A percentile compares a stretch with the other conserved stretches of the same genome.
These are phyloP conservation scores for Serendipita sp. DNA, from an alignment of 768 basidiomycete species.

Conservation along the genomic window DNA sequence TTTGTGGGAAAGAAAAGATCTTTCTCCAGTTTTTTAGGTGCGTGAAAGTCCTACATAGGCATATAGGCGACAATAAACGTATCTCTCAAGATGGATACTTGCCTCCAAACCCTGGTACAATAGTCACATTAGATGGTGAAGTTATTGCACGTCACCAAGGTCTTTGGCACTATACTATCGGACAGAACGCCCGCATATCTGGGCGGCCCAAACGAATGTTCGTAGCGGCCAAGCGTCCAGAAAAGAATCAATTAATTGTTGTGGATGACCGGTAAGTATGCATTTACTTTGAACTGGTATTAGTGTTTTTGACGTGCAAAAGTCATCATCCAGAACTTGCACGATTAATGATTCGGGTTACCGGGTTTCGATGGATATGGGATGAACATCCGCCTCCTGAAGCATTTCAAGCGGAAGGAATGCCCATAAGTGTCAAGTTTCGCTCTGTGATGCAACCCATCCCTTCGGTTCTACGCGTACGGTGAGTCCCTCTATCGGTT, in stretches of 20 bases:
- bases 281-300: neutral
- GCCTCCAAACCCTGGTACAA: conserved; percentile 46
- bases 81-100: conserved; percentile 54
- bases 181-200: conserved; percentile 53
- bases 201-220: conserved; percentile 51
- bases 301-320: neutral
- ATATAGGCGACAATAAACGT: neutral
- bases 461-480: conserved; percentile 31
- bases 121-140: conserved; percentile 42
- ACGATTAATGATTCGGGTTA: conserved; percentile 20
- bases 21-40: conserved; percentile 62
- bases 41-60: conserved; percentile 14
- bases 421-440: conserved; percentile 39
- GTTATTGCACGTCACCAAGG: conserved; percentile 50
- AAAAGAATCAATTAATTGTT: conserved; percentile 52
- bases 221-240: conserved; percentile 53
- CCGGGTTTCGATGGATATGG: conserved; percentile 68
- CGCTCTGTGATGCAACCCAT: conserved; percentile 52
- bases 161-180: conserved; percentile 74
- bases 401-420: conserved; percentile 28
- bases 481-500: conserved; percentile 22
- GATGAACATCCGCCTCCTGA: conserved; percentile 34
- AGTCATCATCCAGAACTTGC: conserved; percentile 50
- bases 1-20: conserved; percentile 72
- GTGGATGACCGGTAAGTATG: conserved; percentile 47